Evolutionary conservation across 2,329 filamentous ascomycete genomes (phyloP).

Genomic region (Penicillium aurantiogriseum): DNA sequence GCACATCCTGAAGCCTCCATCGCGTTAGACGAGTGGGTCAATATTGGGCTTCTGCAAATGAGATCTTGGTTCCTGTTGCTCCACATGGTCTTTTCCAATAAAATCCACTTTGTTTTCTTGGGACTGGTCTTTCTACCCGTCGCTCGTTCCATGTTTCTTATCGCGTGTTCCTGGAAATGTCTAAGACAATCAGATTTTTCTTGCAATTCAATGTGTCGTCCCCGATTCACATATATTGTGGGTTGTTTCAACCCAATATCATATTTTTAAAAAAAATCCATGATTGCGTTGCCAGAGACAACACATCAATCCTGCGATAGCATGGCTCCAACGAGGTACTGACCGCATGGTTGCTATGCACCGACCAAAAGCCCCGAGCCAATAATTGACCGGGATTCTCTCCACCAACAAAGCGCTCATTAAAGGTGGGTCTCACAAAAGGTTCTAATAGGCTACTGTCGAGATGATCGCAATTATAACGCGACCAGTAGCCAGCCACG

Average conservation of each 20-base stretch:
- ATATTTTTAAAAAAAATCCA: neutral
- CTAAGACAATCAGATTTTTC: neutral
- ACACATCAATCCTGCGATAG: neutral
- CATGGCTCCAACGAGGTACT: neutral
- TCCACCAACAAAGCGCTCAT: neutral
- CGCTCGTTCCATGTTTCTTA: neutral
- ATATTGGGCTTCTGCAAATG: neutral
- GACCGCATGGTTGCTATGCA: neutral
- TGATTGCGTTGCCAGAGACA: neutral
- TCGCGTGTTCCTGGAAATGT: neutral
- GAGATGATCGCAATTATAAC: slow-evolving; percentile 1
- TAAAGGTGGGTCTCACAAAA: fast-evolving
- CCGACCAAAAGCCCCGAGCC: neutral
- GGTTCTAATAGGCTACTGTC: neutral
- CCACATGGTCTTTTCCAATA: neutral
- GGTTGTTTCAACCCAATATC: too few relatives aligned
- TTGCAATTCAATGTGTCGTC: too few relatives aligned
- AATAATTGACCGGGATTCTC: neutral
- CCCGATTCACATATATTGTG: neutral
- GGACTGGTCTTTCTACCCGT: slow-evolving; percentile 1
- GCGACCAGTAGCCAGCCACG: neutral
- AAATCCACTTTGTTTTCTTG: neutral
- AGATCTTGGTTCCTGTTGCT: neutral
- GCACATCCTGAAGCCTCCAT: neutral
- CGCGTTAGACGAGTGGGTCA: neutral